Conservation (phyloP, 495 filamentous ascomycete species). For the Friedmanniomyces endolithicus region DNA sequence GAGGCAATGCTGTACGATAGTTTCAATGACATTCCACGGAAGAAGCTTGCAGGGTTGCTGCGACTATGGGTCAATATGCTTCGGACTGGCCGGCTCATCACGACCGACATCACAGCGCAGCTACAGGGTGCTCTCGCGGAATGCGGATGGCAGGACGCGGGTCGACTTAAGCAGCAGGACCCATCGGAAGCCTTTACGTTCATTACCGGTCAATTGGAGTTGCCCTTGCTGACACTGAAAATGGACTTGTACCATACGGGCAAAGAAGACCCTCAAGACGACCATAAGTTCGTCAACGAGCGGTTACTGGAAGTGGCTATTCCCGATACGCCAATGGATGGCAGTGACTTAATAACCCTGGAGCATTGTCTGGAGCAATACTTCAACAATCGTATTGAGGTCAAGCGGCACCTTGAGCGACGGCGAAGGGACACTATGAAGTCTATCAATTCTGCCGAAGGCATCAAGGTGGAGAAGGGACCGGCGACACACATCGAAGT, state of each 20-base stretch:
- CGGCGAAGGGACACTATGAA: conserved; percentile 46
- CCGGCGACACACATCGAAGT: conserved; percentile 49
- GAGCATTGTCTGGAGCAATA: conserved; percentile 87
- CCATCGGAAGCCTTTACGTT: conserved; percentile 91
- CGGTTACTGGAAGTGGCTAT: conserved; percentile 73
- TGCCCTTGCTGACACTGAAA: conserved; percentile 81
- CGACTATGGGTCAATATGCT: conserved; percentile 90
- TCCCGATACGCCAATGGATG: conserved; percentile 51
- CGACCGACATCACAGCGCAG: conserved; percentile 68
- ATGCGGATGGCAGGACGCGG: conserved; percentile 85
- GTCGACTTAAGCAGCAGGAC: conserved; percentile 69
- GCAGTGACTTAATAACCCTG: conserved; percentile 54
- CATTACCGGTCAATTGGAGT: conserved; percentile 74
- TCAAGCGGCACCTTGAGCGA: conserved; percentile 55
- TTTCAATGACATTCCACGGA: conserved; percentile 56
- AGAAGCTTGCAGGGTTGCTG: conserved; percentile 57
- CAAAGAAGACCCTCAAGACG: conserved; percentile 64
- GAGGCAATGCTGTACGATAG: conserved; percentile 74
- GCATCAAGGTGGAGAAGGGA: conserved; percentile 31
- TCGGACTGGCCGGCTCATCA: conserved; percentile 71
- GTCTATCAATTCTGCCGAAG: conserved; percentile 29
- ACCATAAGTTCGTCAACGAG: conserved; percentile 91
- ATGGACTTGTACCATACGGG: conserved; percentile 92
- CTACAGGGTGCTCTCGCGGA: conserved; percentile 71
- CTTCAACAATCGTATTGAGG: conserved; percentile 90